phyloP scores from a whole-genome alignment of 2,329 filamentous ascomycete genomes.

The Neonectria ditissima region DNA sequence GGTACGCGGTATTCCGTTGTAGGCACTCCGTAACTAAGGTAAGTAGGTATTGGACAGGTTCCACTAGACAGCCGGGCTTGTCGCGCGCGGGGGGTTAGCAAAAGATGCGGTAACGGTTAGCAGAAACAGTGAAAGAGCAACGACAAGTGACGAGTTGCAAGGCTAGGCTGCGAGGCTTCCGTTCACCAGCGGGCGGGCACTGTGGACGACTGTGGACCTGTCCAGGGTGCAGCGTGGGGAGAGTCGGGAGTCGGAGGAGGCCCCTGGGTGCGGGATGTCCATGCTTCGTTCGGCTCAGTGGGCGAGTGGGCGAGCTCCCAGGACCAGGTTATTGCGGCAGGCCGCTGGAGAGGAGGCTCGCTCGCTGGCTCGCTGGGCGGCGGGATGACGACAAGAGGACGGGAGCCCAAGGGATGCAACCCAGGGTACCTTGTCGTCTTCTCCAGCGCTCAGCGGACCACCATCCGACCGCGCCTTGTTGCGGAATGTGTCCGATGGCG shows the following conservation, averaged over 20 bases:
- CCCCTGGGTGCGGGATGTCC: neutral
- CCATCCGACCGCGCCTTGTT: conserved; percentile 6
- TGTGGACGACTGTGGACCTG: neutral
- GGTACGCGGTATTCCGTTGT: neutral
- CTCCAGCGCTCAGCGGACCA: conserved; percentile 4
- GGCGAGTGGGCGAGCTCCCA: neutral
- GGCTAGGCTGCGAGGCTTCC: conserved; percentile 11
- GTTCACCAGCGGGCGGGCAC: neutral
- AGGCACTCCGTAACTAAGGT: no score
- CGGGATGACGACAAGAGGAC: conserved; percentile 29
- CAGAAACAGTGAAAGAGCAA: neutral
- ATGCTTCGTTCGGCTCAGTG: neutral
- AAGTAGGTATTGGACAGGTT: neutral
- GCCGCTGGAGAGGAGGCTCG: conserved; percentile 13
- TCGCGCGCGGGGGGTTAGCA: conserved; percentile 11
- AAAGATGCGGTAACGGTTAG: neutral
- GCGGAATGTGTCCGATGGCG: conserved; percentile 13
- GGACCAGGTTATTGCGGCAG: neutral
- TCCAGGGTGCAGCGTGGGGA: conserved; percentile 20
- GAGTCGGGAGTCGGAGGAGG: conserved; percentile 11
- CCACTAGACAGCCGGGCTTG: conserved; percentile 22
- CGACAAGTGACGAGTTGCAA: neutral
- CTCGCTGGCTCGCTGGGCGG: conserved; percentile 3
- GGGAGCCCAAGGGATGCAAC: conserved; percentile 7
- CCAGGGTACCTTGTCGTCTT: neutral